Evolutionary conservation across 768 basidiomycete species (phyloP), one percentile per base, ranked within the genome.

Genomic region (Saitozyma sp.): DNA sequence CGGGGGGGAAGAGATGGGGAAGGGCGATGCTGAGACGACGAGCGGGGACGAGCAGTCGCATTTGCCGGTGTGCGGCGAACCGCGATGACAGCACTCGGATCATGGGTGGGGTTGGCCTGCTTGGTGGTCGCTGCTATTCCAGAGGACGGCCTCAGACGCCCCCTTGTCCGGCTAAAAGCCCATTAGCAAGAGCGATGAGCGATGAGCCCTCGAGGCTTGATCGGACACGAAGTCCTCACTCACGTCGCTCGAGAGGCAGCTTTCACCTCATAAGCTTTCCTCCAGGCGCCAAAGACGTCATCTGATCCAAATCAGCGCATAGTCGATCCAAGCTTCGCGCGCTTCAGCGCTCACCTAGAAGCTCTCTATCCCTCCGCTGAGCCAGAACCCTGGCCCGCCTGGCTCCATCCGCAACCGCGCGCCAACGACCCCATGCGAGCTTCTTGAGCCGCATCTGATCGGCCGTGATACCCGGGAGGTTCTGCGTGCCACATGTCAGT

Each of bases 401-500:
- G 13, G 45, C 37, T 49, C 43, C 43, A 29, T 61, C 59, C 41
- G 64, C 17, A 9, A 52, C 65, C 17, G 45, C 8, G 4, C 19
- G 16, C 57, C 68, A 63, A 29, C 54, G 58, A 3, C 29, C 9
- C 65, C 58, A 66, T 2, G 60, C 67, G 9, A 63, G n/a, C 8
- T 29, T 42, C 41, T 66, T 61, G 17, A 71, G n/a, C 29, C 67
- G 64, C 8, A 17, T 38, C 20, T 62, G 61, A 17, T 63, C 65
- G 42, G 64, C 66, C 38, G 53, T n/a, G 14, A 71, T 58, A 39
- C 53, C 62, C 6, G 64, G 65, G 3, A 71, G 48, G 16, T 55
- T 50, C 67, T 69, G 53, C 9, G 8, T 29, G 29, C 29, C 29
- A 29, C 29, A 29, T 29, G 29, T 29, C 29, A 29, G 29, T 29